These are phyloP conservation scores for Berberis vulgaris DNA, from an alignment of 164 flowering plant genomes.

Conservation along the genomic window DNA sequence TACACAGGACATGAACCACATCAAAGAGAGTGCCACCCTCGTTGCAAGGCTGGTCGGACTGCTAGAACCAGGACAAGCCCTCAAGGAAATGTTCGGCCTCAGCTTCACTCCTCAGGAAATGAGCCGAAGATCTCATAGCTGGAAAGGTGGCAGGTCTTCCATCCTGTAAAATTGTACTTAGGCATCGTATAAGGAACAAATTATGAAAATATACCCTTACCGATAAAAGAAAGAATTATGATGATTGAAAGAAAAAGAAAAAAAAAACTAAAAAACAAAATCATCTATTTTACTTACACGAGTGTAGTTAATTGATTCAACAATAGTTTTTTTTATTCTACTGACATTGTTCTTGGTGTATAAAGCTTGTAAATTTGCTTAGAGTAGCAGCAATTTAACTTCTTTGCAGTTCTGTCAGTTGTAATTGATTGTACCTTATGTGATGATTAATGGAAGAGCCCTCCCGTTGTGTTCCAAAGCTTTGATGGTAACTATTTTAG, in stretches of 20 bases:
- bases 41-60: conserved; percentile 67
- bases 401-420: conserved; percentile 7
- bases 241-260: no score
- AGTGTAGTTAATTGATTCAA: no score
- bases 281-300: no score
- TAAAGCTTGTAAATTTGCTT: conserved; percentile 13
- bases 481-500: no score
- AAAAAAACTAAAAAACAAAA: no score
- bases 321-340: no score
- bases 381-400: conserved; percentile 4
- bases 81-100: conserved; percentile 84
- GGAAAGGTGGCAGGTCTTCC: conserved; percentile 37
- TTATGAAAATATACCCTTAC: no score
- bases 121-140: conserved; percentile 30
- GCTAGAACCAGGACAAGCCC: conserved; percentile 47
- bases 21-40: conserved; percentile 56
- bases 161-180: conserved; percentile 17
- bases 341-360: not conserved
- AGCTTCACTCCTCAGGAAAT: conserved; percentile 54
- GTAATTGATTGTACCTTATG: conserved; percentile 3
- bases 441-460: conserved; percentile 1
- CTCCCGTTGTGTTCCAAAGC: not conserved
- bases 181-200: not conserved
- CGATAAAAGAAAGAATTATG: no score
- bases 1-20: conserved; percentile 47